phyloP scores from a whole-genome alignment of 306 rosid genomes.

The Cercis canadensis region DNA sequence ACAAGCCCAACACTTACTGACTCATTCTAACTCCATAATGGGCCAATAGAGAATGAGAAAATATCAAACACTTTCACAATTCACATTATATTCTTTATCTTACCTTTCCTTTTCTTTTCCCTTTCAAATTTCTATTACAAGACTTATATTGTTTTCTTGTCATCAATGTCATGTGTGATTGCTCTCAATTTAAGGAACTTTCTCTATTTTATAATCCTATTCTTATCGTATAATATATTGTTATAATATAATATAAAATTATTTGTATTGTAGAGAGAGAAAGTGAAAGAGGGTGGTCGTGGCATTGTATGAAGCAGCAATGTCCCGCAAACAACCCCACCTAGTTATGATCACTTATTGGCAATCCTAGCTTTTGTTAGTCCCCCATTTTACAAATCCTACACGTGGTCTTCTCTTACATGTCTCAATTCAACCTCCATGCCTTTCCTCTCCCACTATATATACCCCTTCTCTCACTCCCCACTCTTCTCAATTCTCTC shows the following conservation, averaged over 20 bases:
- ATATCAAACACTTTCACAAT: too few species aligned
- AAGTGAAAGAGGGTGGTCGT: constrained; percentile 43
- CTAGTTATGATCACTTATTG: constrained; percentile 58
- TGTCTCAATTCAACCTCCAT: constrained; percentile 50
- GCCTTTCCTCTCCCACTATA: constrained; percentile 43
- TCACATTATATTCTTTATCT: too few species aligned
- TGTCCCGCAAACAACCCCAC: constrained; percentile 44
- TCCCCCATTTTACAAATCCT: constrained; percentile 49
- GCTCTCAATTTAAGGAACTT: constrained; percentile 47
- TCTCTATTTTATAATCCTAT: too few species aligned
- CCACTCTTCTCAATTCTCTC: constrained; percentile 35
- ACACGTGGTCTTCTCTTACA: constrained; percentile 78
- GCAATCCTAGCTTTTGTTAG: constrained; percentile 30
- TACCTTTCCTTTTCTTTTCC: constrained; percentile 19
- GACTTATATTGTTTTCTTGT: neutral
- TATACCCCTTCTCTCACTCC: constrained; percentile 48
- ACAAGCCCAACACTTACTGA: constrained; percentile 12
- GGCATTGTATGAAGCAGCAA: constrained; percentile 49
- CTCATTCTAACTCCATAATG: constrained; percentile 22
- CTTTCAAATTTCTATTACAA: neutral
- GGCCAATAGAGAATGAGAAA: constrained; percentile 54
- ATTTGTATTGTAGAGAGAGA: constrained; percentile 18
- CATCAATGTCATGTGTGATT: constrained; percentile 27
- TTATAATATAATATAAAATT: too few species aligned
- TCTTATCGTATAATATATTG: too few species aligned